Percentiles rank a stretch among this genome's conserved stretches.
Evolutionary conservation across 306 rosid species (phyloP).

Genomic region (Trichosanthes truncata): DNA sequence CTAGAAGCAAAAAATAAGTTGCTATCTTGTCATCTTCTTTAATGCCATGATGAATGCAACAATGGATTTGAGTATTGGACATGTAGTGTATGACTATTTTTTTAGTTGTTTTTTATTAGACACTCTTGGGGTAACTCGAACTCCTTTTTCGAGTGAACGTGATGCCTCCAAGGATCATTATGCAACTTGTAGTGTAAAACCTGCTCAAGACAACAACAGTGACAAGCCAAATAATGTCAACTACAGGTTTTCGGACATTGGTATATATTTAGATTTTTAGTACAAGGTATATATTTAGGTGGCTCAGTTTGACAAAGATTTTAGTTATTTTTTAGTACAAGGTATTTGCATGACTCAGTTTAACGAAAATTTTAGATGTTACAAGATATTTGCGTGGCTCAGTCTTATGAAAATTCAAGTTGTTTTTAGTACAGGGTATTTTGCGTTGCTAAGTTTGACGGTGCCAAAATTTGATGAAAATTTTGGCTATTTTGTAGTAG

Average conservation of each 20-base stretch:
- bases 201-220: slow-evolving; percentile 23
- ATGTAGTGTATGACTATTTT: background rate
- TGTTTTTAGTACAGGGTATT: no score
- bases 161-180: slow-evolving; percentile 79
- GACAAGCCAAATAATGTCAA: slow-evolving; percentile 4
- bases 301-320: no score
- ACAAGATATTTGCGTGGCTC: no score
- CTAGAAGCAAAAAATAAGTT: background rate
- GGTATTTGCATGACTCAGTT: no score
- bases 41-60: slow-evolving; percentile 3
- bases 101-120: slow-evolving; percentile 30
- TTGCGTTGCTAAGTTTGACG: no score
- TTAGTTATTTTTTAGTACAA: no score
- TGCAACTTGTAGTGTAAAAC: slow-evolving; percentile 83
- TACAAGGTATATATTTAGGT: no score
- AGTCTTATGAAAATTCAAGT: no score
- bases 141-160: slow-evolving; percentile 27
- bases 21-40: slow-evolving; percentile 3
- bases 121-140: slow-evolving; percentile 66
- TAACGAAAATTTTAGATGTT: no score
- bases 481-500: no score
- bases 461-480: no score
- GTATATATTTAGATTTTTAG: no score
- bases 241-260: background rate
- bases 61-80: background rate